A percentile compares a stretch with the other conserved stretches of the same genome.
These are phyloP conservation scores for Wickerhamomyces subpelliculosus DNA, from an alignment of 805 yeast species.

Conservation along the genomic window DNA sequence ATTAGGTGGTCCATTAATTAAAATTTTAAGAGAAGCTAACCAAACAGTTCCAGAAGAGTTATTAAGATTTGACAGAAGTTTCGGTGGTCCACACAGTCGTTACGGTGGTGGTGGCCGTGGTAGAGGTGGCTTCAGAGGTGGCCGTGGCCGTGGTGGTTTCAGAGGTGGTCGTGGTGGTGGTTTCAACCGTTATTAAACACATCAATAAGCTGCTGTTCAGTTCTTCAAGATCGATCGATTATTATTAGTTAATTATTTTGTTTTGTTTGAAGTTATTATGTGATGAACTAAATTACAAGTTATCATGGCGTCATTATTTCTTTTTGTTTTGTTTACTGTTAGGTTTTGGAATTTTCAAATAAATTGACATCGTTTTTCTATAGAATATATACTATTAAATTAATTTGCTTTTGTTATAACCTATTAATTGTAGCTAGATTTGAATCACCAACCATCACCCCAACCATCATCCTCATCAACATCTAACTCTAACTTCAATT, in stretches of 20 bases:
- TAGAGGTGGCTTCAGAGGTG: constrained; percentile 33
- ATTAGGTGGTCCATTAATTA: constrained; percentile 84
- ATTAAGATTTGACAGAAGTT: constrained; percentile 55
- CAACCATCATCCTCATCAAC: constrained; percentile 32
- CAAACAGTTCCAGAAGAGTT: constrained; percentile 82
- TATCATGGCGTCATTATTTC: no score
- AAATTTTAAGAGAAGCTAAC: constrained; percentile 91
- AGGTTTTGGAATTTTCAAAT: no score
- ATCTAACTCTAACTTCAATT: constrained; percentile 27
- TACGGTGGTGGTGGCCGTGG: constrained; percentile 55
- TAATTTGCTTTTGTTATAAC: no score
- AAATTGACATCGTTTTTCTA: no score
- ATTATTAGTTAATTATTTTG: no score
- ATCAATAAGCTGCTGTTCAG: background rate
- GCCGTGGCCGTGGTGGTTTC: constrained; percentile 27
- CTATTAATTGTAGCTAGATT: background rate
- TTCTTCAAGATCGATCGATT: background rate
- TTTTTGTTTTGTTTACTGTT: no score
- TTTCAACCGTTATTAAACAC: constrained; percentile 1
- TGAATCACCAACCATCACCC: constrained; percentile 38
- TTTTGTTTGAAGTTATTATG: no score
- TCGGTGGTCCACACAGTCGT: constrained; percentile 35
- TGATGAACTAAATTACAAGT: no score
- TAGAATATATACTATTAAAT: constrained; percentile 1
- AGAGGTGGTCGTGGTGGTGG: constrained; percentile 31